Conservation (phyloP, 140 eudicot genomes). For the Senecio squalidus region DNA sequence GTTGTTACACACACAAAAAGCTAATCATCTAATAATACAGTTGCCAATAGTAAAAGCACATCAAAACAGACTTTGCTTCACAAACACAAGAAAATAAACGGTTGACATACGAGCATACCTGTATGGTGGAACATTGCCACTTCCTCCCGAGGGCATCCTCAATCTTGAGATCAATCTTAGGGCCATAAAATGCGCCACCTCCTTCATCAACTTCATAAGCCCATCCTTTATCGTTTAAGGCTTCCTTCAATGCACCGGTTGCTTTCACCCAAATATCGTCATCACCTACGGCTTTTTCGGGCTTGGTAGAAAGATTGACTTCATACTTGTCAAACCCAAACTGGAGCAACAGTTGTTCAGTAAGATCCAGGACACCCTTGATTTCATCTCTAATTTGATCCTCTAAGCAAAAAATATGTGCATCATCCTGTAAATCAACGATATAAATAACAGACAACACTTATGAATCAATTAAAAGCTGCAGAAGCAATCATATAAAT, state of each 20-base stretch:
- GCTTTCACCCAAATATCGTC: slow-evolving; percentile 97
- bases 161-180: slow-evolving; percentile 94
- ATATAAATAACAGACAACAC: not conserved
- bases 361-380: slow-evolving; percentile 92
- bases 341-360: slow-evolving; percentile 79
- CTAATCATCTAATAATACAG: not conserved
- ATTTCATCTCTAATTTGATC: slow-evolving; percentile 97
- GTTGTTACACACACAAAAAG: not conserved
- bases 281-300: slow-evolving; percentile 87
- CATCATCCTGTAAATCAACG: slow-evolving; percentile 70
- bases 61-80: not conserved
- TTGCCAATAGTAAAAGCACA: not conserved
- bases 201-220: slow-evolving; percentile 86
- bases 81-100: not conserved
- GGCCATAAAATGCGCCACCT: slow-evolving; percentile 99
- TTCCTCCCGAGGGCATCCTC: slow-evolving; percentile 98
- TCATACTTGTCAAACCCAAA: slow-evolving; percentile 93
- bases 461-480: not conserved
- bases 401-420: slow-evolving; percentile 93
- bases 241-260: slow-evolving; percentile 81
- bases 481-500: not conserved
- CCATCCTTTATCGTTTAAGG: slow-evolving; percentile 94
- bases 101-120: slow-evolving; percentile 32
- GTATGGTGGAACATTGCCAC: slow-evolving; percentile 98
- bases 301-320: slow-evolving; percentile 95